Base-by-base conservation (phyloP, 441 rosid species). In the Jatropha podagrica region DNA sequence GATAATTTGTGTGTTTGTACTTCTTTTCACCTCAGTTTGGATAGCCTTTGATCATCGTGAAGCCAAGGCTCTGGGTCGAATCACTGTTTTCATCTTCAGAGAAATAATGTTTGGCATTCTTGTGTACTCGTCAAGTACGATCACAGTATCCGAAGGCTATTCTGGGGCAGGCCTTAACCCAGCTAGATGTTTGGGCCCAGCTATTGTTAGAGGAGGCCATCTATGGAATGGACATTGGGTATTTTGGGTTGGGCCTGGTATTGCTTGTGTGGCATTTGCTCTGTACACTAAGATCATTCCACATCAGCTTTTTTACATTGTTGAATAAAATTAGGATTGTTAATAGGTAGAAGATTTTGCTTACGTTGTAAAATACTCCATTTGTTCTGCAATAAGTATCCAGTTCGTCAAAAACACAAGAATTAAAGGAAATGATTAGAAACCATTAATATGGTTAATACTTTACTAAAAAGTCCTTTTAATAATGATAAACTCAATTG, bases 121-220 rank as follows among this genome's bases (percentile, higher is more conserved):
- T 0, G 92, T 85, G 68, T 87, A 85, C 71, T 63, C 87, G 7
- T 87, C 90, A 7, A 85, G 23, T 23, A 23, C 23, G 23, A 23
- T 23, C 23, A 23, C 23, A 23, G 23, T 0, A 23, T 23, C 23
- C 23, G 23, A 23, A 23, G 23, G 23, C 23, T 23, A 23, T 23
- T 23, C 80, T 0, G 92, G 90, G 27, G 88, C 72, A 37, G 89
- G 87, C 74, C 73, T 89, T 84, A 89, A 85, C 77, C 91, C 89
- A 0, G 89, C 89, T 0, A 85, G 89, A 56, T 87, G 91, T 76
- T 71, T 89, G 26, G 91, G 88, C 26, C 91, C 87, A 0, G 93
- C 86, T 0, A 7, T 89, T 0, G 74, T 87, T 4, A 83, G 93
- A 76, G 93, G 89, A 9, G 88, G 89, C 49, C 83, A 89, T 65